Evolutionary conservation across 1,139 yeast genomes (phyloP), one percentile per base, ranked within the genome.

Genomic region (Suhomyces guaymorum): DNA sequence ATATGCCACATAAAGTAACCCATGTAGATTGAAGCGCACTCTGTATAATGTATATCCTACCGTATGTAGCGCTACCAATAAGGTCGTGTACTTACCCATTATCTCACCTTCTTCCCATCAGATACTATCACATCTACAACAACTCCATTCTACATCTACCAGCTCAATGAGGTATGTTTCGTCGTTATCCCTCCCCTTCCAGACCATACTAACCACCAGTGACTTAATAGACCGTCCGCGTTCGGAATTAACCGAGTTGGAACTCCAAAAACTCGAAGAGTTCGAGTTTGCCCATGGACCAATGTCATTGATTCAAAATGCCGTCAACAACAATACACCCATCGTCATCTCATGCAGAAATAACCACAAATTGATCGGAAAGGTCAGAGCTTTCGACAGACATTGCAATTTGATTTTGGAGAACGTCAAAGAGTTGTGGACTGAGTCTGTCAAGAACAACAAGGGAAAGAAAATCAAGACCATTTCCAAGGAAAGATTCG

Each of bases 281-380:
- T 89, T 82, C 55, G 97, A 92, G 59, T 86, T 88, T 54, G 70
- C 78, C 38, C 80, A 88, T 61, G 98, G 98, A 0, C 99, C 99
- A 5, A 75, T 94, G 74, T 80, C 95, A 3, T 72, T 92, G 22
- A 73, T 92, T 16, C 87, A 88, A 48, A 78, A 80, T 35, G 90
- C 97, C 0, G 84, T 88, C 26, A 75, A 80, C 46, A 75, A 80
- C 43, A 81, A 79, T 39, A 73, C 83, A 2, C 89, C 90, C 17
- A 87, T 94, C 4, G 78, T 92, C 38, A 86, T 92, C 48, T 87
- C 96, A 17, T 79, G 96, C 45, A 76, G 99, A 52, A 92, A 92
- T 58, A 90, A 90, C 60, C 96, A 89, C 55, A 92, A 92, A 60
- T 71, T 92, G 29, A 75, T 92, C 18, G 97, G 92, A 2, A 79